Base-by-base conservation (phyloP, 2,329 filamentous ascomycete species). In the Claviceps monticola region DNA sequence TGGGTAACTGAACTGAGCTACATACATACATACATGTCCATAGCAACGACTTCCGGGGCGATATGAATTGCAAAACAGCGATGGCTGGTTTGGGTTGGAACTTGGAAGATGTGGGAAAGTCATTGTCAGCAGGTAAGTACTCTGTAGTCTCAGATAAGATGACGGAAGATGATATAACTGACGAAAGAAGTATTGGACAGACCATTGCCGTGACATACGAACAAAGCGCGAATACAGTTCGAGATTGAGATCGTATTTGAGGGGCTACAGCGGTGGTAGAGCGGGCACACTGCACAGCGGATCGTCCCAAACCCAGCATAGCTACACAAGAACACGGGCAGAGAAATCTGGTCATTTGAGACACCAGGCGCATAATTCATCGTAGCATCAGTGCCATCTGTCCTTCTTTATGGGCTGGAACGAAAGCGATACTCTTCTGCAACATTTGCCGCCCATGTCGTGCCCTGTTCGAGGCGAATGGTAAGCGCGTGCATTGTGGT, bases 141-240 rank as follows among this genome's bases (percentile, higher is more conserved):
- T 34, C 29, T 11, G 29, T 34, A 45, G 43, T 29, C 14, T 46
- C 44, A 9, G 16, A 11, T 29, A 49, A 7, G 21, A 39, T 29
- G 43, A n/a, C 5, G 4, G 4, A 45, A 29, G 21, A n/a, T 29
- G 43, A n/a, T 29, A 16, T 26, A 45, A 2, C 14, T 26, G 9
- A 45, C 16, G 4, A 45, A 19, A 29, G 17, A 43, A 21, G 11
- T 13, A 14, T 21, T 43, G 29, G 1, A 9, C 43, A 46, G 49
- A 52, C 49, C 34, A 39, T 51, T 49, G 34, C 29, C 51, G 43
- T 53, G 53, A 53, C 37, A 38, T 41, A 46, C n/a, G 53, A 48
- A 49, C 49, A 49, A 42, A 51, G 49, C 51, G 42, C 47, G 49
- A 53, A 54, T 54, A 53, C 52, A 52, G 9, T 34, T 34, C 29